Base-by-base conservation (phyloP, 306 rosid genomes). In the Styphnolobium japonicum region DNA sequence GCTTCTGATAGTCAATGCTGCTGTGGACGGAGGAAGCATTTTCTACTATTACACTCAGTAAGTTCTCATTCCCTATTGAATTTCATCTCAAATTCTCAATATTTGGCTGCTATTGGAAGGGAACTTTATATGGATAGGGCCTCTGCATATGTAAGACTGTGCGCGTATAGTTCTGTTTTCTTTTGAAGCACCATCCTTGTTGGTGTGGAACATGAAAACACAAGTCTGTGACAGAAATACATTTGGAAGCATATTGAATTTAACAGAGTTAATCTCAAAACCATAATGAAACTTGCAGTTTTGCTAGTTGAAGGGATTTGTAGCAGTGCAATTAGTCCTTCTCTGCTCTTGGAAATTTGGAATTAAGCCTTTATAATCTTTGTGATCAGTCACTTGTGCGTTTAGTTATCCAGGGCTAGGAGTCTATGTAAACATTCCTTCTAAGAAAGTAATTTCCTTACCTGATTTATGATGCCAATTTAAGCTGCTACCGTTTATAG, bases 41-140 rank as follows among this genome's bases (percentile, higher is more conserved):
- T 91, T 96, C 84, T 90, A 82, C 69, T 96, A 77, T 79, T 96
- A 96, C 74, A 96, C 99, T 62, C 97, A 93, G 99, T 94, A 85
- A 86, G 95, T 71, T 70, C 36, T 48, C 70, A 37, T 72, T 27
- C 33, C 63, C 75, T 57, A 3, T 51, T 83, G 2, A 8, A 62
- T 76, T 40, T 81, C 64, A 2, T 63, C 61, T 61, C 46, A 8
- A 42, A 46, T 1, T 63, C 61, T 61, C 46, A 8, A 42, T 37
- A 8, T 53, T 46, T 64, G 75, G 75, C 42, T 55, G 48, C 33
- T 68, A 10, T 58, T 49, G 43, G 6, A 16, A 57, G 21, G 43
- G 62, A 64, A 70, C 61, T 72, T n/a, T n/a, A n/a, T 40, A 70
- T 21, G 71, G 73, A 49, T 75, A 80, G 61, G 72, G 48, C 18